phyloP scores from a whole-genome alignment of 202 grass and related monocot species.

The Hordeum pubiflorum region DNA sequence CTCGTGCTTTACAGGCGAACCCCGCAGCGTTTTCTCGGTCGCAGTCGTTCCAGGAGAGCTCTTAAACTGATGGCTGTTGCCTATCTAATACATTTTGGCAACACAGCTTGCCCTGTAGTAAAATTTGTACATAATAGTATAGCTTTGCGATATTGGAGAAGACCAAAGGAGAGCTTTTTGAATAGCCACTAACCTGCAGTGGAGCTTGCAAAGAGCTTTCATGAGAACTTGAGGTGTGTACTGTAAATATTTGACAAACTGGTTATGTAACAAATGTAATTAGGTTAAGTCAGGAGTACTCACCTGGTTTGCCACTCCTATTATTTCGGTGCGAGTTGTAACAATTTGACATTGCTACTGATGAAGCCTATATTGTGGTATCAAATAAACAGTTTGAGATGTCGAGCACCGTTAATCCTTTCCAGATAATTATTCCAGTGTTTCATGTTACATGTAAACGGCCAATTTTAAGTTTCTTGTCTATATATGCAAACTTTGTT shows the following conservation, averaged over 20 bases:
- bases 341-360: slow-evolving; percentile 1
- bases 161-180: slow-evolving; percentile 25
- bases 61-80: slow-evolving; percentile 25
- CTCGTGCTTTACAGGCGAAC: slow-evolving; percentile 56
- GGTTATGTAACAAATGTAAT: slow-evolving; percentile 16
- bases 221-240: slow-evolving; percentile 21
- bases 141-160: slow-evolving; percentile 16
- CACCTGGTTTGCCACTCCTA: slow-evolving; percentile 10
- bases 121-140: slow-evolving; percentile 13
- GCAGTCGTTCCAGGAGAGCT: slow-evolving; percentile 71
- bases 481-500: neutral
- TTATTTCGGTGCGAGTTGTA: slow-evolving; percentile 1
- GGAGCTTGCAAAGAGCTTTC: slow-evolving; percentile 33
- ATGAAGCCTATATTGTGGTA: neutral
- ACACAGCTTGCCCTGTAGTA: slow-evolving; percentile 24
- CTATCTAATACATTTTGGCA: slow-evolving; percentile 9
- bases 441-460: neutral
- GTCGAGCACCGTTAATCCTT: neutral
- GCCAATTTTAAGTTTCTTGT: neutral
- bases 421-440: neutral
- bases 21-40: slow-evolving; percentile 80
- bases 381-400: neutral
- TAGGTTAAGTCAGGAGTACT: slow-evolving; percentile 5
- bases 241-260: slow-evolving; percentile 46
- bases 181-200: slow-evolving; percentile 23